Evolutionary conservation across 1,284 basidiomycete species (phyloP), one percentile per base, ranked within the genome.

Genomic region (Veloboletus limbatus): DNA sequence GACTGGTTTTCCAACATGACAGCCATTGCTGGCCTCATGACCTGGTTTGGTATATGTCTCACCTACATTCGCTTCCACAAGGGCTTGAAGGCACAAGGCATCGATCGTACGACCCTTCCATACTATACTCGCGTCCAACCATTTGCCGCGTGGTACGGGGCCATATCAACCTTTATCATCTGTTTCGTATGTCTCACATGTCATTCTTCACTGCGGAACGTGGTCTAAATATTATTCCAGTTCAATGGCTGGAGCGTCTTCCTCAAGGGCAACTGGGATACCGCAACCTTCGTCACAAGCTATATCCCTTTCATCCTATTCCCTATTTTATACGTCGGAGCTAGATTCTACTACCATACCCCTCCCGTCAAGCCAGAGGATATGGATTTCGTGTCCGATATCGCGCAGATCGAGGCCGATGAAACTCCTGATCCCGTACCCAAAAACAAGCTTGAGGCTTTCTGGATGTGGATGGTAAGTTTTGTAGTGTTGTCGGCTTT

Each of bases 21-120:
- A 18, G 58, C 78, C 27, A 60, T 81, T 27, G 75, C 79, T 21
- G 79, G 79, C n/a, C 67, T 82, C 45, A 74, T 90, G 70, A 88
- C 87, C 10, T 96, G 92, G 92, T 84, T 88, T 59, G 88, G 83
- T 51, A 95, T 95, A 59, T 75, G 74, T 30, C 54, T 92, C 43
- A 88, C 85, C 7, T 92, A 92, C 66, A 66, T 91, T 47, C 82
- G 88, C 30, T 95, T 95, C 74, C 74, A 89, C 62, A 62, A 71
- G 6, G 92, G 90, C 32, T 63, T 88, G 63, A 82, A 84, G 60
- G 82, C 69, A 2, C 92, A 95, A 60, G 86, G 87, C 20, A 77
- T 82, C 52, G 74, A 84, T 52, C 76, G 91, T 40, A 68, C 52
- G 6, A 73, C 68, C 3, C 74, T 96, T 8, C 92, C 92, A 0